Evolutionary conservation across 2,329 filamentous ascomycete genomes (phyloP).

Genomic region (Mycosphaerella arachidis): DNA sequence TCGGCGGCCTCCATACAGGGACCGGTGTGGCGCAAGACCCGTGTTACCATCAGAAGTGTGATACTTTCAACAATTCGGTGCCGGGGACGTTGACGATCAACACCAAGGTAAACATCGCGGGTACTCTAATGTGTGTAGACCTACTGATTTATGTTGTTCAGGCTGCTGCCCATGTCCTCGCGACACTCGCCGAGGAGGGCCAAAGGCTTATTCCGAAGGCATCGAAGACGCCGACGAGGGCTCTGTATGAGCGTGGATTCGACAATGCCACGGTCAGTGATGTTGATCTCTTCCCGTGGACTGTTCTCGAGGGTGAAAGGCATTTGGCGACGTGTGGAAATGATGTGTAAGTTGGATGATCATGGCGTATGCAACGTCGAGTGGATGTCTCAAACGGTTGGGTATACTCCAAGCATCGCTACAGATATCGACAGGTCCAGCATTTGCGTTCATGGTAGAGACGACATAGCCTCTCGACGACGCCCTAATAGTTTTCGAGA

Average conservation of each 20-base stretch:
- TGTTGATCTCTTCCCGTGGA: constrained; percentile 10
- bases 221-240: neutral
- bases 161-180: neutral
- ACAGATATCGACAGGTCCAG: no score
- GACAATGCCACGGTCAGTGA: constrained; percentile 3
- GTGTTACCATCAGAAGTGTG: constrained; percentile 35
- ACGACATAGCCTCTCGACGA: no score
- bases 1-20: constrained; percentile 36
- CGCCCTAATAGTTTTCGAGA: no score
- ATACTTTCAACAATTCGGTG: constrained; percentile 34
- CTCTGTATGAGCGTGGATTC: neutral
- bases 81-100: constrained; percentile 6
- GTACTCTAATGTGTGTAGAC: neutral
- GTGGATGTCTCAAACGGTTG: neutral
- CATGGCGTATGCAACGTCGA: neutral
- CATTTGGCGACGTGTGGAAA: constrained; percentile 8
- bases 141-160: neutral
- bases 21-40: constrained; percentile 35
- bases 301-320: constrained; percentile 7
- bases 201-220: neutral
- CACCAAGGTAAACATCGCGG: constrained; percentile 6
- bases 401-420: no score
- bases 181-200: neutral
- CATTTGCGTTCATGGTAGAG: no score
- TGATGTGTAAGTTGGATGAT: neutral